Conservation (phyloP, 441 rosid species). For the Viola pubescens region DNA sequence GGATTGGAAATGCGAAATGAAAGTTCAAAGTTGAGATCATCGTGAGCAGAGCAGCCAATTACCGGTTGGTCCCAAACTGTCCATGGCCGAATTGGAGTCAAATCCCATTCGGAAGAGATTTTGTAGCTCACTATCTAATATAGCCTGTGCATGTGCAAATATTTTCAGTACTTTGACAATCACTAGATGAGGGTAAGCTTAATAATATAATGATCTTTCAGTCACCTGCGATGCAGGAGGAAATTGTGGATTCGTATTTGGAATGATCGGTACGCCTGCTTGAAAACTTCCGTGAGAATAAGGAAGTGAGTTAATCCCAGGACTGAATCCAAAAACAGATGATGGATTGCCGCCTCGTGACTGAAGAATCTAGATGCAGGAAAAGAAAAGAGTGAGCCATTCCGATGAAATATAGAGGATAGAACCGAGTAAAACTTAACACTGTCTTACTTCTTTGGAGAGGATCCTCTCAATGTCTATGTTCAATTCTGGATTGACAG, state of each 20-base stretch:
- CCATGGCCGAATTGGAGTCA: conserved; percentile 44
- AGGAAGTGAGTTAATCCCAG: conserved; percentile 35
- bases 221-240: conserved; percentile 53
- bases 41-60: conserved; percentile 11
- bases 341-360: conserved; percentile 36
- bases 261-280: conserved; percentile 39
- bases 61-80: conserved; percentile 56
- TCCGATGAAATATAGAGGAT: conserved; percentile 8
- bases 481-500: conserved; percentile 80
- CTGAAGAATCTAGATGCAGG: conserved; percentile 47
- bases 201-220: neutral
- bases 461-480: conserved; percentile 66
- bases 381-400: conserved; percentile 16
- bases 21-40: neutral
- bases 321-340: conserved; percentile 34
- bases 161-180: neutral
- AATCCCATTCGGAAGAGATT: conserved; percentile 64
- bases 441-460: conserved; percentile 68
- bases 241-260: conserved; percentile 43
- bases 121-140: conserved; percentile 59
- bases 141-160: conserved; percentile 25
- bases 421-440: neutral
- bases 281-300: conserved; percentile 35
- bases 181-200: neutral
- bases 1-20: neutral